Conservation (phyloP, 768 basidiomycete genomes). For the Boletus coccyginus region DNA sequence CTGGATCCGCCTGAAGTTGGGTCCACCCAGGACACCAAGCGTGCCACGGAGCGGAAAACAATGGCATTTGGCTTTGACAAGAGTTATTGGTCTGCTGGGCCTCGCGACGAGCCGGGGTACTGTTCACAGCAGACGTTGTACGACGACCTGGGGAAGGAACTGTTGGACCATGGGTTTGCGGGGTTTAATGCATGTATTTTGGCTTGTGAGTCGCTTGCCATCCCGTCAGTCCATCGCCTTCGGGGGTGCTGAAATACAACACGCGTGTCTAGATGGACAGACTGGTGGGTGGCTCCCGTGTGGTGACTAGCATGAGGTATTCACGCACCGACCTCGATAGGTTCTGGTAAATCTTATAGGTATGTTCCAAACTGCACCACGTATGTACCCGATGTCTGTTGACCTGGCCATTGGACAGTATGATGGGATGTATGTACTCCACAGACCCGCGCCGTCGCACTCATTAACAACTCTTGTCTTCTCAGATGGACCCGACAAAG, state of each 20-base stretch:
- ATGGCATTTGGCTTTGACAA: constrained; percentile 96
- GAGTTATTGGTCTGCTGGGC: constrained; percentile 95
- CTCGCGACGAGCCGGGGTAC: constrained; percentile 84
- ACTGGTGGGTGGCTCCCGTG: constrained; percentile 57
- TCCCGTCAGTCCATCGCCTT: background rate
- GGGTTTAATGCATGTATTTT: constrained; percentile 99
- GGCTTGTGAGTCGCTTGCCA: constrained; percentile 73
- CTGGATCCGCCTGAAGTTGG: constrained; percentile 85
- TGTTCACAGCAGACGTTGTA: constrained; percentile 95
- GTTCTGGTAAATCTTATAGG: constrained; percentile 93
- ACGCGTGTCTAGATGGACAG: constrained; percentile 57
- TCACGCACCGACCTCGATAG: constrained; percentile 36
- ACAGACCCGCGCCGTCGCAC: background rate
- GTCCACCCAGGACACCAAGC: constrained; percentile 64
- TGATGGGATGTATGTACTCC: constrained; percentile 85
- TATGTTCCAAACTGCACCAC: constrained; percentile 35
- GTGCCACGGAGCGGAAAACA: constrained; percentile 86
- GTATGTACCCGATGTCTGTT: background rate
- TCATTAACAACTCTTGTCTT: constrained; percentile 5
- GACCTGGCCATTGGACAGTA: constrained; percentile 45
- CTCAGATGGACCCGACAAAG: constrained; percentile 90
- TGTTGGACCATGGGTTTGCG: constrained; percentile 92
- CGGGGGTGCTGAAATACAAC: background rate
- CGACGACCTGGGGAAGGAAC: constrained; percentile 89
- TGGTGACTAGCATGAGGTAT: background rate